Conservation (phyloP, 2,329 filamentous ascomycete genomes). For the Neonectria neomacrospora region DNA sequence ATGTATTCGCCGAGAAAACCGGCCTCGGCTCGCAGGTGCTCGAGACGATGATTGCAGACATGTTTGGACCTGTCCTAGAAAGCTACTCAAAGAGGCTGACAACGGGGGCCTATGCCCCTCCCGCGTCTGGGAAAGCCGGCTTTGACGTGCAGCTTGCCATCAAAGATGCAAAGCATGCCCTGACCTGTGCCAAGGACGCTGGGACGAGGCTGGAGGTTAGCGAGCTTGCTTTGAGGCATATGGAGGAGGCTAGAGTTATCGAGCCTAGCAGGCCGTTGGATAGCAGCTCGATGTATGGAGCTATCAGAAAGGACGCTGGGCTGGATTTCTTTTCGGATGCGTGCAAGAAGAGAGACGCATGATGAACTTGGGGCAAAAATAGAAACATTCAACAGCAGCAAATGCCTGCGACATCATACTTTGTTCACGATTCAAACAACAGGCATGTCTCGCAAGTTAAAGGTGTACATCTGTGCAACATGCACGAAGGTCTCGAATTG, state of each 20-base stretch:
- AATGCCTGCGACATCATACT: too few species aligned
- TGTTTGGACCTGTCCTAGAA: constrained; percentile 44
- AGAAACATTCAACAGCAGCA: background rate
- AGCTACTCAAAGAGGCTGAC: constrained; percentile 46
- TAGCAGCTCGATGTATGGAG: constrained; percentile 24
- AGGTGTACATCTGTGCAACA: background rate
- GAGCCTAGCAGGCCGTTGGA: constrained; percentile 16
- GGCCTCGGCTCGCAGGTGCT: constrained; percentile 40
- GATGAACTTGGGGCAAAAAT: background rate
- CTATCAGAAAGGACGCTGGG: constrained; percentile 13
- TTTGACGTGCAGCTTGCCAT: constrained; percentile 21
- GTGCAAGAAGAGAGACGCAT: constrained; percentile 15
- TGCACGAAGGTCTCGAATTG: background rate
- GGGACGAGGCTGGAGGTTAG: constrained; percentile 15
- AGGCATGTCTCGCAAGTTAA: background rate
- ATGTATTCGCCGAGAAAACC: constrained; percentile 47
- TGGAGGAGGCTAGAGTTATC: constrained; percentile 14
- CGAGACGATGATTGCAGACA: constrained; percentile 44
- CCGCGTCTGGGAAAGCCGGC: background rate
- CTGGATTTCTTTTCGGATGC: constrained; percentile 16
- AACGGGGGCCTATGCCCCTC: constrained; percentile 42
- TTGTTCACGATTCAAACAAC: too few species aligned
- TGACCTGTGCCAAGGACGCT: constrained; percentile 10
- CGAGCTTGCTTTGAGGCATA: constrained; percentile 16
- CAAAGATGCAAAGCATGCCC: constrained; percentile 23